Conservation (phyloP, 257 asterid genomes). For the Cynanchum wilfordii region DNA sequence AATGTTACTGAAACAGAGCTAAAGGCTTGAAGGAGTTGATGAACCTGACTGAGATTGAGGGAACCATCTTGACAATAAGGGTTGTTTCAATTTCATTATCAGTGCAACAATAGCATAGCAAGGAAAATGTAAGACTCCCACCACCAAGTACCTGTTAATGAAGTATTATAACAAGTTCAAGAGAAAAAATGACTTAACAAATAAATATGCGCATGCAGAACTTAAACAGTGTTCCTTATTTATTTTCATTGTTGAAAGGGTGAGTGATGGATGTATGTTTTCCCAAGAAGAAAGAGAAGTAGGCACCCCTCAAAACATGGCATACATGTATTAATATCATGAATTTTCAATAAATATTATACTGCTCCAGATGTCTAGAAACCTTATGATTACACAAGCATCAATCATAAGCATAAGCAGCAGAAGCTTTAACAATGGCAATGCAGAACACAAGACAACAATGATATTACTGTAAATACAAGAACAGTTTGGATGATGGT, state of each 20-base stretch:
- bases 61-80: constrained; percentile 45
- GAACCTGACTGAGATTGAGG: constrained; percentile 36
- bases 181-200: neutral
- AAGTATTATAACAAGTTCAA: neutral
- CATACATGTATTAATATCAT: neutral
- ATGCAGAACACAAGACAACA: neutral
- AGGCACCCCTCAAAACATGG: neutral
- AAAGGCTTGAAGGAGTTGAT: neutral
- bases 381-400: neutral
- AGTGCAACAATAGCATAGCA: constrained; percentile 53
- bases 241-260: neutral
- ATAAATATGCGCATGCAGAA: neutral
- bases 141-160: constrained; percentile 65
- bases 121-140: constrained; percentile 72
- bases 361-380: neutral
- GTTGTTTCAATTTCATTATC: constrained; percentile 48
- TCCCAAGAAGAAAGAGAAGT: neutral
- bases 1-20: neutral
- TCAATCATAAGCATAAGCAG: neutral
- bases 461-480: neutral
- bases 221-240: neutral
- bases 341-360: neutral
- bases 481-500: neutral
- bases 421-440: neutral
- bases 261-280: neutral